Evolutionary conservation across 331 rosid species (phyloP).

Genomic region (Saraca asoca): DNA sequence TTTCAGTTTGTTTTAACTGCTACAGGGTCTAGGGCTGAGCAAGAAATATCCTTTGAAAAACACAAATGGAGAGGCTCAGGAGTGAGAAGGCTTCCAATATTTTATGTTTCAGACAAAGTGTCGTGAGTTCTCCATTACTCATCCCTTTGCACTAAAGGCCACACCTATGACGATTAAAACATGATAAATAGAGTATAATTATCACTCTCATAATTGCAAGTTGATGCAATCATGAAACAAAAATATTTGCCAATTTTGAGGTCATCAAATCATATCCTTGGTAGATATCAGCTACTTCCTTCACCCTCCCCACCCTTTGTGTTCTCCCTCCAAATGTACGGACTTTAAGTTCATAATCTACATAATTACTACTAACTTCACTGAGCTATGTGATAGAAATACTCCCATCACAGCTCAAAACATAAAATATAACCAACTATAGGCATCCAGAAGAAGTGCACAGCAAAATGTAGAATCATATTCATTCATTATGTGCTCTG

Average conservation of each 20-base stretch:
- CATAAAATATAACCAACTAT: not conserved
- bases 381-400: not conserved
- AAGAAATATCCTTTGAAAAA: constrained; percentile 60
- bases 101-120: constrained; percentile 65
- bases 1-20: constrained; percentile 95
- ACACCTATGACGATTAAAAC: no score
- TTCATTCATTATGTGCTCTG: not conserved
- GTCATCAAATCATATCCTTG: not conserved
- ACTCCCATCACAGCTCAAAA: not conserved
- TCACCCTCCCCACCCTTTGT: not conserved
- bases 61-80: constrained; percentile 63
- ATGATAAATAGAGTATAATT: not conserved
- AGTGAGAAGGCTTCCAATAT: constrained; percentile 79
- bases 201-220: constrained; percentile 1
- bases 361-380: no score
- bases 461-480: not conserved
- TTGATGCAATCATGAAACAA: constrained; percentile 24
- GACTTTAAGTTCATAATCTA: constrained; percentile 16
- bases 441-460: not conserved
- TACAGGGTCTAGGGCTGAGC: constrained; percentile 74
- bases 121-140: constrained; percentile 61
- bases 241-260: constrained; percentile 4
- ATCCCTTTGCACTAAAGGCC: constrained; percentile 24
- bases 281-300: constrained; percentile 20
- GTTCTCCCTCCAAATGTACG: constrained; percentile 10